Conservation (phyloP, 331 rosid genomes). For the Stylosanthes scabra region DNA sequence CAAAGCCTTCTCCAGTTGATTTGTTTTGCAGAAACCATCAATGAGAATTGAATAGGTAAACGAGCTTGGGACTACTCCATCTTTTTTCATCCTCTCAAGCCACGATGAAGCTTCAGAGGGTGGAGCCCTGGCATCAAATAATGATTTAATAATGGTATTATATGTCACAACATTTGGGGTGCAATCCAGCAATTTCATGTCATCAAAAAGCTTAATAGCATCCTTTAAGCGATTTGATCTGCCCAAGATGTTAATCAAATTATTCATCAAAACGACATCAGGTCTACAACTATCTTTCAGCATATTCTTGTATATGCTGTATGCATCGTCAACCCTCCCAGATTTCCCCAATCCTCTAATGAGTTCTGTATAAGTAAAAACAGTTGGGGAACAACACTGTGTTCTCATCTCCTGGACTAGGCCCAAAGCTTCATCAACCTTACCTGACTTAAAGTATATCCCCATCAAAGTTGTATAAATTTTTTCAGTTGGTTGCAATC, state of each 20-base stretch:
- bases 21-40: slow-evolving; percentile 92
- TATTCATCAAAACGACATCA: slow-evolving; percentile 85
- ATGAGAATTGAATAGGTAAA: slow-evolving; percentile 91
- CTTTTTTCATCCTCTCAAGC: slow-evolving; percentile 88
- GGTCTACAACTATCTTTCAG: slow-evolving; percentile 77
- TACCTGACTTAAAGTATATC: slow-evolving; percentile 69
- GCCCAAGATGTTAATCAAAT: slow-evolving; percentile 79
- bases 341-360: slow-evolving; percentile 88
- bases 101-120: slow-evolving; percentile 67
- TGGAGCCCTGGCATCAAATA: slow-evolving; percentile 77
- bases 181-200: slow-evolving; percentile 67
- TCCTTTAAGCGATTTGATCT: slow-evolving; percentile 72
- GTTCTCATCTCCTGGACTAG: slow-evolving; percentile 75
- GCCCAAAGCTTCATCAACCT: slow-evolving; percentile 69
- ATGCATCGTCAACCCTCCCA: slow-evolving; percentile 83
- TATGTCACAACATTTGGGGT: slow-evolving; percentile 83
- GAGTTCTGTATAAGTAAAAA: slow-evolving; percentile 80
- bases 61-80: slow-evolving; percentile 75
- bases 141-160: slow-evolving; percentile 75
- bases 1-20: slow-evolving; percentile 82
- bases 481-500: slow-evolving; percentile 72
- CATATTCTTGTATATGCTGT: slow-evolving; percentile 58
- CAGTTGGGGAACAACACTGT: slow-evolving; percentile 70
- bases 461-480: slow-evolving; percentile 78
- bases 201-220: slow-evolving; percentile 64